Evolutionary conservation across 305 asterid genomes (phyloP).

Genomic region (Petunia hybrid): DNA sequence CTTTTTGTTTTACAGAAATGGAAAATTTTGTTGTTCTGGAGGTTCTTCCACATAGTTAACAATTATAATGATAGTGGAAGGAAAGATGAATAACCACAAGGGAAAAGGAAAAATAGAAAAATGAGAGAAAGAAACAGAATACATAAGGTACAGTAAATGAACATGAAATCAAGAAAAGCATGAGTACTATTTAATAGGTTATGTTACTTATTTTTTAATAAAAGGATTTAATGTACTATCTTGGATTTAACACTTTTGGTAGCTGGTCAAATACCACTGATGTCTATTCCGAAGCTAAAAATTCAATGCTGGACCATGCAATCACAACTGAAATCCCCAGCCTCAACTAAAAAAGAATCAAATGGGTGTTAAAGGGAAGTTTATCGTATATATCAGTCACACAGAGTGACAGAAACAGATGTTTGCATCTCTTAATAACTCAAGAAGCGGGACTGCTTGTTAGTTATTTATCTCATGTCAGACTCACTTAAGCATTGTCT

Average conservation of each 20-base stretch:
- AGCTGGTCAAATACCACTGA: conserved; percentile 13
- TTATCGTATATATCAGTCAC: neutral
- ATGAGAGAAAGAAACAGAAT: neutral
- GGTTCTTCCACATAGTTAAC: conserved; percentile 3
- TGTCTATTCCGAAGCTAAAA: conserved; percentile 5
- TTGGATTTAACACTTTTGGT: neutral
- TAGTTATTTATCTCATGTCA: conserved; percentile 24
- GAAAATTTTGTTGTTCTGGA: conserved; percentile 23
- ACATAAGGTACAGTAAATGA: conserved; percentile 20
- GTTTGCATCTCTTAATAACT: conserved; percentile 13
- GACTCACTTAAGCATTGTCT: neutral
- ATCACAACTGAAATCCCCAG: conserved; percentile 10
- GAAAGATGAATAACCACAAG: neutral
- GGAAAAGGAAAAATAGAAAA: neutral
- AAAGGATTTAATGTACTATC: neutral
- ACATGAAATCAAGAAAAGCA: conserved; percentile 24
- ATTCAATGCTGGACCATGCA: conserved; percentile 26
- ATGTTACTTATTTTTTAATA: neutral
- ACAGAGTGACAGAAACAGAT: conserved; percentile 10
- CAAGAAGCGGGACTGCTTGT: conserved; percentile 23
- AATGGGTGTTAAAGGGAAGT: neutral
- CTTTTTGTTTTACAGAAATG: neutral
- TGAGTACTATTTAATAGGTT: conserved; percentile 22
- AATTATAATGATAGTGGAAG: neutral
- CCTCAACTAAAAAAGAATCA: conserved; percentile 3